Conservation (phyloP, 345 rosid genomes). For the Leavenworthia alabamica region DNA sequence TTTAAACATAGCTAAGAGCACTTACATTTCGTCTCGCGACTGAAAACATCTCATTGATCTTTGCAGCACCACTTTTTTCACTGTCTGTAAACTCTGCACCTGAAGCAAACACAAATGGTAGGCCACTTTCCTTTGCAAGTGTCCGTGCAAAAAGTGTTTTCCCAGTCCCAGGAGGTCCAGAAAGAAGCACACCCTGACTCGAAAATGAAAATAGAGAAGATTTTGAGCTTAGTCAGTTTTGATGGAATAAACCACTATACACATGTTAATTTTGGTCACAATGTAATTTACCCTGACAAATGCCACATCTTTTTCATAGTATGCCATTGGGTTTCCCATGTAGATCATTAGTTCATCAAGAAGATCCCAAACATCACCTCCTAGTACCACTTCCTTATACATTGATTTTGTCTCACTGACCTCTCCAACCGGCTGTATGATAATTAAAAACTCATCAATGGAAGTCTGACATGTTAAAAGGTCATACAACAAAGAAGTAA, state of each 20-base stretch:
- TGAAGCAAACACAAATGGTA: slow-evolving; percentile 93
- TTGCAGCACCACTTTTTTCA: slow-evolving; percentile 85
- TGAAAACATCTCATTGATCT: slow-evolving; percentile 89
- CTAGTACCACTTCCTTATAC: slow-evolving; percentile 90
- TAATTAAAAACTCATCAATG: slow-evolving; percentile 11
- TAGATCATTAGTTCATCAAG: slow-evolving; percentile 93
- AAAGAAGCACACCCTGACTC: slow-evolving; percentile 87
- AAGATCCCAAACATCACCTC: slow-evolving; percentile 99
- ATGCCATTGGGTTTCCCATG: slow-evolving; percentile 91
- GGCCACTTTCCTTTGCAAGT: slow-evolving; percentile 89
- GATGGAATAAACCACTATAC: not conserved
- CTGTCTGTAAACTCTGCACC: slow-evolving; percentile 96
- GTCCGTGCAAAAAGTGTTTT: slow-evolving; percentile 97
- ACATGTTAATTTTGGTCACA: slow-evolving; percentile 7
- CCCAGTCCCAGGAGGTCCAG: slow-evolving; percentile 99
- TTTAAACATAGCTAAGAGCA: slow-evolving; percentile 1
- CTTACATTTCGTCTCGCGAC: slow-evolving; percentile 90
- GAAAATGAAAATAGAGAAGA: slow-evolving; percentile 5
- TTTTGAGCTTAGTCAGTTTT: not conserved
- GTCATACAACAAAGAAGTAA: not conserved
- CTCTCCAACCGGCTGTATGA: slow-evolving; percentile 84
- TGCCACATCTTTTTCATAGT: slow-evolving; percentile 74
- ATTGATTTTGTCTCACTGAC: slow-evolving; percentile 79
- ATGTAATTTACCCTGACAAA: slow-evolving; percentile 75
- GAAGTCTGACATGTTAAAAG: slow-evolving; percentile 14